phyloP scores from a whole-genome alignment of 495 filamentous ascomycete genomes.

The Cairneyella variabilis region DNA sequence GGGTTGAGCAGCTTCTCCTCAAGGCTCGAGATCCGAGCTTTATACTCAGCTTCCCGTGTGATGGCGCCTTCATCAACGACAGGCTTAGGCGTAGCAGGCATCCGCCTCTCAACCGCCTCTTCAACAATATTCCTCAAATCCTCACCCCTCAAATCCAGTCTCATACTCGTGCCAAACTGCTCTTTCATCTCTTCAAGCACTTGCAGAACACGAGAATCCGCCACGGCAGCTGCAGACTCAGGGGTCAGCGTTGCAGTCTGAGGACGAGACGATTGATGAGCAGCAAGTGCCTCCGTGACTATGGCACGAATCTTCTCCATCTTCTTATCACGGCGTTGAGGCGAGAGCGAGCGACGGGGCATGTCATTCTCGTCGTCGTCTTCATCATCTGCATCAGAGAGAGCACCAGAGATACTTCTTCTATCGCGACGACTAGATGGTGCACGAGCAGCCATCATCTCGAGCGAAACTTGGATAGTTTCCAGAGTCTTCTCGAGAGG shows the following conservation, averaged over 20 bases:
- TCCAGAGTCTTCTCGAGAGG: constrained; percentile 77
- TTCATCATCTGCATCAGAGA: constrained; percentile 84
- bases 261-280: constrained; percentile 41
- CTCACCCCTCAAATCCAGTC: constrained; percentile 44
- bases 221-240: constrained; percentile 31
- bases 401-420: constrained; percentile 58
- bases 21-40: constrained; percentile 29
- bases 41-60: constrained; percentile 22
- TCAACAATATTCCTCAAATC: constrained; percentile 57
- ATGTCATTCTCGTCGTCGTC: constrained; percentile 73
- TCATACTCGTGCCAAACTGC: constrained; percentile 40
- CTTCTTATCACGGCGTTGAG: constrained; percentile 68
- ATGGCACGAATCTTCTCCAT: constrained; percentile 78
- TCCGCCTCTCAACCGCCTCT: constrained; percentile 48
- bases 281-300: constrained; percentile 72
- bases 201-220: constrained; percentile 49
- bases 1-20: constrained; percentile 36
- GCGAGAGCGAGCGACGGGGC: constrained; percentile 59
- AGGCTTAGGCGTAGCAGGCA: constrained; percentile 34
- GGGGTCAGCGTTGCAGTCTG: constrained; percentile 17
- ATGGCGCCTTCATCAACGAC: constrained; percentile 32
- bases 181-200: constrained; percentile 55
- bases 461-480: constrained; percentile 66
- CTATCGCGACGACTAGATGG: constrained; percentile 42
- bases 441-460: constrained; percentile 36